Evolutionary conservation across 768 basidiomycete genomes (phyloP), one percentile per base, ranked within the genome.

Genomic region (Dioszegia aurantiaca): DNA sequence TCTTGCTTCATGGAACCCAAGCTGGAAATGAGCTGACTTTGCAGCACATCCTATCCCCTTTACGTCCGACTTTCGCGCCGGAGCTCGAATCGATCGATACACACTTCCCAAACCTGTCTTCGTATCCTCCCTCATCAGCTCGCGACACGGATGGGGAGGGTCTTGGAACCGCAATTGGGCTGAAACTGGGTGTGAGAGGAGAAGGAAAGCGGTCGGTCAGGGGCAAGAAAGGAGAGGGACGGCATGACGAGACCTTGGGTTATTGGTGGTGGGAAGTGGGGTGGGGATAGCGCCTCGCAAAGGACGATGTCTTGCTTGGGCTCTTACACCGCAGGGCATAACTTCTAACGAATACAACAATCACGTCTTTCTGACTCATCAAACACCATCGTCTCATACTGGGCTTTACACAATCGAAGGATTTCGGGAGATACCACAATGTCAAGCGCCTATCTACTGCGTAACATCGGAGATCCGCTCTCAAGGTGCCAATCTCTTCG

Each of bases 251-350:
- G 59, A 61, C 45, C 3, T 58, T 60, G 33, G 70, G 70, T 9
- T 76, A 76, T 56, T 73, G 72, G 74, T 76, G 74, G 74, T 76
- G 74, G 74, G 72, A 73, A 45, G 70, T 76, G 0, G 69, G 72
- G 56, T 76, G 74, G 74, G 70, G 66, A 28, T 75, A 28, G 41
- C n/a, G n/a, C n/a, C n/a, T n/a, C n/a, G n/a, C n/a, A n/a, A n/a
- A n/a, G n/a, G n/a, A n/a, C n/a, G n/a, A n/a, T n/a, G n/a, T n/a
- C n/a, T n/a, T n/a, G n/a, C n/a, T n/a, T n/a, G n/a, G n/a, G n/a
- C n/a, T n/a, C n/a, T n/a, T n/a, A n/a, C n/a, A n/a, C n/a, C n/a
- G n/a, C n/a, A n/a, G n/a, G n/a, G n/a, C n/a, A n/a, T n/a, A n/a
- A n/a, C n/a, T n/a, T n/a, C n/a, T 33, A 6, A 33, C 33, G 14